These are phyloP conservation scores for Penicillium turbatum DNA, from an alignment of 495 filamentous ascomycete species.

Conservation along the genomic window DNA sequence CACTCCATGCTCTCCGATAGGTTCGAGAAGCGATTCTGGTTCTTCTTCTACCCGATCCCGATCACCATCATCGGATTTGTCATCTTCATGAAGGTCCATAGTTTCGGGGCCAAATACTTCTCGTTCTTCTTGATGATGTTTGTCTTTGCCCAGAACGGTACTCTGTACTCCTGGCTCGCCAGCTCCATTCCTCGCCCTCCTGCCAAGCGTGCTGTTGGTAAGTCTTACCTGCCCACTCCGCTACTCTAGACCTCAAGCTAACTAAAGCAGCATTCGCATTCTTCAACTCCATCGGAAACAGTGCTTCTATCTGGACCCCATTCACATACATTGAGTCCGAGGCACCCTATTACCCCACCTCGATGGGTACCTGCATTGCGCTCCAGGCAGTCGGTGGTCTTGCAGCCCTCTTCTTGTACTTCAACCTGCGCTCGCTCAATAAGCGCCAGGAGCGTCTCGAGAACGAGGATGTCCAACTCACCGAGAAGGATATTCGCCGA, in stretches of 20 bases:
- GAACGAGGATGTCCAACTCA: slow-evolving; percentile 38
- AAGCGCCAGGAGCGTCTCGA: slow-evolving; percentile 44
- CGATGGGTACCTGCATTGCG: slow-evolving; percentile 46
- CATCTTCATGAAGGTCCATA: slow-evolving; percentile 46
- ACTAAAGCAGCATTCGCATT: slow-evolving; percentile 41
- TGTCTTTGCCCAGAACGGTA: slow-evolving; percentile 50
- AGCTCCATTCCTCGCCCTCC: slow-evolving; percentile 50
- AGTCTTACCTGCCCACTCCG: not conserved
- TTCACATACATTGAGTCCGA: slow-evolving; percentile 44
- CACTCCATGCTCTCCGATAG: slow-evolving; percentile 47
- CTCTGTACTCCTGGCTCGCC: slow-evolving; percentile 53
- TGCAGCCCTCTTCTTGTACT: slow-evolving; percentile 39
- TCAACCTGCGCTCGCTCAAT: slow-evolving; percentile 42
- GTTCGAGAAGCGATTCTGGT: slow-evolving; percentile 46
- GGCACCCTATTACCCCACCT: slow-evolving; percentile 38
- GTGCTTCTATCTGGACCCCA: slow-evolving; percentile 52
- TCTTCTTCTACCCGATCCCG: slow-evolving; percentile 48
- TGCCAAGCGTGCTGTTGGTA: slow-evolving; percentile 47
- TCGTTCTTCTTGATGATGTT: slow-evolving; percentile 53
- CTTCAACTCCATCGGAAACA: slow-evolving; percentile 52
- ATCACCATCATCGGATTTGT: slow-evolving; percentile 48
- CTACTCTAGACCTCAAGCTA: not conserved
- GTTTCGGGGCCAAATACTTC: slow-evolving; percentile 50
- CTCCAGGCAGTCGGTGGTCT: slow-evolving; percentile 39
- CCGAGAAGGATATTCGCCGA: slow-evolving; percentile 37